Evolutionary conservation across 139 green algal genomes (phyloP).

Genomic region (Tetradesmus lagerheimii): DNA sequence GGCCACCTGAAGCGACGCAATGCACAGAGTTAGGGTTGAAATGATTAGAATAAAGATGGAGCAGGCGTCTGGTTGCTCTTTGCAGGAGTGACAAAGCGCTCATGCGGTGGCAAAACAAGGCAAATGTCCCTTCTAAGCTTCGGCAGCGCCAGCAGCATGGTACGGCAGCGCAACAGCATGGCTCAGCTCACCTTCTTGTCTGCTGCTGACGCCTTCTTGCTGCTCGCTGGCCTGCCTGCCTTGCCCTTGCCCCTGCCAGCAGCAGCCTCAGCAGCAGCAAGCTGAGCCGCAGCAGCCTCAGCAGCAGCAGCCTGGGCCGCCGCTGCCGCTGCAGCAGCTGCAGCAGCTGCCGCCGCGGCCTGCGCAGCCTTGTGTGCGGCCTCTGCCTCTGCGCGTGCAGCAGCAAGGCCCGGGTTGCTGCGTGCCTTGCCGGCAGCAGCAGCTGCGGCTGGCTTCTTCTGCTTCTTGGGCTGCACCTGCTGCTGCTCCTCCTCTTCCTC

Average conservation of each 20-base stretch:
- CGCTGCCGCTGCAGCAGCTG: conserved; percentile 3
- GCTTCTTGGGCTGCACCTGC: neutral
- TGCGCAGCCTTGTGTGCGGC: neutral
- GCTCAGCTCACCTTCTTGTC: neutral
- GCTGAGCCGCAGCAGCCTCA: neutral
- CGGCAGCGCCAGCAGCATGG: neutral
- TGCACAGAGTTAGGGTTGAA: too few relatives aligned
- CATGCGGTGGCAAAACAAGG: too few relatives aligned
- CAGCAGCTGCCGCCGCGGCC: neutral
- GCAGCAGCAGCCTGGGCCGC: neutral
- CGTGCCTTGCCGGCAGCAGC: neutral
- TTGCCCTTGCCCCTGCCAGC: neutral
- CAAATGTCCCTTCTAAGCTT: too few relatives aligned
- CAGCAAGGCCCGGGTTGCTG: neutral
- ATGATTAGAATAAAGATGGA: too few relatives aligned
- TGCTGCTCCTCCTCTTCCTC: neutral
- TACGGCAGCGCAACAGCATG: too few relatives aligned
- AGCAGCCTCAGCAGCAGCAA: neutral
- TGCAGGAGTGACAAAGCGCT: too few relatives aligned
- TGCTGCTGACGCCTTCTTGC: neutral
- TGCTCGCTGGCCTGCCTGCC: neutral
- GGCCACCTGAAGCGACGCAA: neutral
- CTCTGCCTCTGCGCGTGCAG: neutral
- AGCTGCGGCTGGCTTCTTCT: neutral
- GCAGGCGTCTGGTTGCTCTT: too few relatives aligned